Evolutionary conservation across 495 filamentous ascomycete genomes (phyloP).

Genomic region (Xylaria bambusicola): DNA sequence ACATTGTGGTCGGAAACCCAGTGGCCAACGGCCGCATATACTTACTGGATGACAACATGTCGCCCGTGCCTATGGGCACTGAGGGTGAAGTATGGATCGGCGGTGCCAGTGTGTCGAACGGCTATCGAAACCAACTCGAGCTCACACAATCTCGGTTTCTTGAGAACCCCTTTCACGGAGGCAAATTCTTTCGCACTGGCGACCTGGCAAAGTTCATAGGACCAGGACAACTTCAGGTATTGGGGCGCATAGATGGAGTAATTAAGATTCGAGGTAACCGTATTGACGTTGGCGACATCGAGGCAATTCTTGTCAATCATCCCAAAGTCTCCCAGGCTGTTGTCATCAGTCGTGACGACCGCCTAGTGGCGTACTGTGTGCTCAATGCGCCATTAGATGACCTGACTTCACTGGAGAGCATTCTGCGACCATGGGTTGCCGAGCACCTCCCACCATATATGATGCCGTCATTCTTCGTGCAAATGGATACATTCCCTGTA

Average conservation of each 20-base stretch:
- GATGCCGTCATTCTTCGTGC: slow-evolving; percentile 64
- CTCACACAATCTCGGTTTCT: slow-evolving; percentile 39
- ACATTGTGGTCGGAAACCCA: slow-evolving; percentile 71
- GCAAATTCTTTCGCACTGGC: slow-evolving; percentile 53
- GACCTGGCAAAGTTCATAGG: slow-evolving; percentile 50
- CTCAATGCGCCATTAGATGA: background rate
- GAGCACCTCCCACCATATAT: slow-evolving; percentile 60
- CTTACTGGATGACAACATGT: slow-evolving; percentile 51
- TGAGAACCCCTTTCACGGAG: slow-evolving; percentile 30
- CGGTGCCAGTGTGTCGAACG: slow-evolving; percentile 39
- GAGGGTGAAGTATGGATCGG: slow-evolving; percentile 46
- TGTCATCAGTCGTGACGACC: slow-evolving; percentile 25
- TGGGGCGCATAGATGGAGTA: slow-evolving; percentile 49
- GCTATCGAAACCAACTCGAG: slow-evolving; percentile 43
- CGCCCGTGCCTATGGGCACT: slow-evolving; percentile 23
- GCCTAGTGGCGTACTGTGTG: slow-evolving; percentile 26
- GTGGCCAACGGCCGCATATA: slow-evolving; percentile 69
- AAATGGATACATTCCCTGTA: slow-evolving; percentile 54
- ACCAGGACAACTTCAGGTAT: slow-evolving; percentile 48
- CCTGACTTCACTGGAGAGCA: slow-evolving; percentile 10
- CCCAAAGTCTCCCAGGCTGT: slow-evolving; percentile 22
- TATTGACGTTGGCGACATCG: slow-evolving; percentile 54
- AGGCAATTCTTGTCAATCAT: slow-evolving; percentile 47
- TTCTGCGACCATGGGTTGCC: slow-evolving; percentile 29
- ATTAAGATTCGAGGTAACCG: slow-evolving; percentile 56